A percentile compares a stretch with the other conserved stretches of the same genome.
Conservation (phyloP, 768 basidiomycete species). For the Mrakia gelida region DNA sequence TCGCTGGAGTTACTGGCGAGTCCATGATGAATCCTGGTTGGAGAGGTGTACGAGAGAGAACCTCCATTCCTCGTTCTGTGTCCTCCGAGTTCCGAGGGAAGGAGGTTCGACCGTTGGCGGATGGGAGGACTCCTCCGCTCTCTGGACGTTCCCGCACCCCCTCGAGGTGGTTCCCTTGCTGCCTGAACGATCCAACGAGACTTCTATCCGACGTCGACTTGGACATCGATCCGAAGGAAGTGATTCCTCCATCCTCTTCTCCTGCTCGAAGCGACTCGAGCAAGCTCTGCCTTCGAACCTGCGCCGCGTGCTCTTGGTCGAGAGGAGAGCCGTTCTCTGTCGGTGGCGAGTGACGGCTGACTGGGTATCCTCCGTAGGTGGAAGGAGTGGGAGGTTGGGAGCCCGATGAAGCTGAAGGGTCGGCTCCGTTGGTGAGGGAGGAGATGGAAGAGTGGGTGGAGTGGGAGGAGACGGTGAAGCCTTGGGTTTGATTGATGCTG, state of each 20-base stretch:
- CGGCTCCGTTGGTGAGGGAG: conserved; percentile 13
- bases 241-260: conserved; percentile 8
- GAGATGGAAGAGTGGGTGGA: not conserved
- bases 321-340: not conserved
- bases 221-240: not conserved
- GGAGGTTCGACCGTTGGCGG: not conserved
- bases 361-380: not conserved
- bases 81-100: not conserved
- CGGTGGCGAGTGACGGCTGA: not conserved
- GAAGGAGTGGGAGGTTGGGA: conserved; percentile 23
- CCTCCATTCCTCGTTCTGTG: not conserved
- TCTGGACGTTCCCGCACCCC: not conserved
- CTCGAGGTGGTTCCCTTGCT: not conserved
- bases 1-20: not conserved
- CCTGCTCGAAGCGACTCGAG: conserved; percentile 11
- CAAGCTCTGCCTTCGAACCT: conserved; percentile 8
- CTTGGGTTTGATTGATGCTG: not conserved
- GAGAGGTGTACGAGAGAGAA: conserved; percentile 4
- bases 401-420: not conserved
- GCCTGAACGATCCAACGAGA: not conserved
- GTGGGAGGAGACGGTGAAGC: not conserved
- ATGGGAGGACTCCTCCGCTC: not conserved
- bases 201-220: conserved; percentile 7
- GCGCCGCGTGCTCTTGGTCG: not conserved
- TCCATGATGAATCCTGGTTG: not conserved